Percentiles rank a stretch among this genome's conserved stretches.
These are phyloP conservation scores for Rosellinia necatrix DNA, from an alignment of 2,329 filamentous ascomycete genomes.

Conservation along the genomic window DNA sequence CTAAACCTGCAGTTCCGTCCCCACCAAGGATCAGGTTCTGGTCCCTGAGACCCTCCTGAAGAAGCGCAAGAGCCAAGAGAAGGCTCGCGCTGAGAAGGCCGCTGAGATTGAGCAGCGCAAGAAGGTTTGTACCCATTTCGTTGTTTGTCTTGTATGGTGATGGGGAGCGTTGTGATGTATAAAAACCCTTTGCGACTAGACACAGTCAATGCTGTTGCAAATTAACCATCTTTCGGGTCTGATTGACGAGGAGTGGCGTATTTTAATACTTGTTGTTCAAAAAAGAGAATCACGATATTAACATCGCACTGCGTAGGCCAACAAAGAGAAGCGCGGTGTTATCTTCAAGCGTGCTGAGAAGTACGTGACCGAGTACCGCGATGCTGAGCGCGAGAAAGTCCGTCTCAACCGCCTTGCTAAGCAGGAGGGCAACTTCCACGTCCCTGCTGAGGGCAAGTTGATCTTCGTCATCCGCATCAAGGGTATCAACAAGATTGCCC, in stretches of 20 bases:
- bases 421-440: constrained; percentile 90
- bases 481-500: constrained; percentile 99
- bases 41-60: constrained; percentile 99
- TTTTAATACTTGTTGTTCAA: neutral
- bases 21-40: constrained; percentile 92
- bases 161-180: constrained; percentile 74
- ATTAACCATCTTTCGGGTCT: constrained; percentile 99
- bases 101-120: constrained; percentile 84
- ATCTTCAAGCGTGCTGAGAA: constrained; percentile 99
- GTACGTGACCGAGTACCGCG: constrained; percentile 99
- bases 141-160: constrained; percentile 25
- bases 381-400: constrained; percentile 97
- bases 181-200: constrained; percentile 89
- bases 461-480: constrained; percentile 99
- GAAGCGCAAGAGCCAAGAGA: constrained; percentile 99
- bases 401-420: constrained; percentile 88
- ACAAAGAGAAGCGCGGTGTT: constrained; percentile 97
- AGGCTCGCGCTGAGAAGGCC: constrained; percentile 88
- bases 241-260: constrained; percentile 54
- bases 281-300: constrained; percentile 36
- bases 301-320: constrained; percentile 66
- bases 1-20: constrained; percentile 78
- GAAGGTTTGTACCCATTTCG: constrained; percentile 67
- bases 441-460: constrained; percentile 92
- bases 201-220: constrained; percentile 96